Evolutionary conservation across 306 rosid species (phyloP).

Genomic region (Acacia melanoxylon): DNA sequence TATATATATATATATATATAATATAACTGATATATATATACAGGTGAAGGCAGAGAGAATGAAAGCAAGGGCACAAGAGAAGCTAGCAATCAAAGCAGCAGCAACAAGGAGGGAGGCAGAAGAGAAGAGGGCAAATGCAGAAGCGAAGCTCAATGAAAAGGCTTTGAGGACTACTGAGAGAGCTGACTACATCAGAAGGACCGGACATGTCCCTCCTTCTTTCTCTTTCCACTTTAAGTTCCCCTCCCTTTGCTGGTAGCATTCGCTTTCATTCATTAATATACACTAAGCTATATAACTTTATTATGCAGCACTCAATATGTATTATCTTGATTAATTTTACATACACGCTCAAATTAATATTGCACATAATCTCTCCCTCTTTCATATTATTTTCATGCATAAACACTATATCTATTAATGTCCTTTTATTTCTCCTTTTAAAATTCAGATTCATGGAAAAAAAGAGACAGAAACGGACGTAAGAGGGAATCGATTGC

Average conservation of each 20-base stretch:
- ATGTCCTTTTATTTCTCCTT: no score
- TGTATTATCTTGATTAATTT: not conserved
- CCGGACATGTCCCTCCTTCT: conserved; percentile 82
- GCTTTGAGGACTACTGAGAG: conserved; percentile 74
- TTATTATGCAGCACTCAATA: not conserved
- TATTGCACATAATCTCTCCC: not conserved
- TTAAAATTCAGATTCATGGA: not conserved
- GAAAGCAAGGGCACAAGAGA: conserved; percentile 81
- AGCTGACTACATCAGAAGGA: conserved; percentile 83
- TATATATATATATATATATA: not conserved
- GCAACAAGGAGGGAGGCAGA: conserved; percentile 77
- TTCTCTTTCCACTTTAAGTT: conserved; percentile 72
- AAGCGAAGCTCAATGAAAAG: conserved; percentile 73
- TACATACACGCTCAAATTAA: not conserved
- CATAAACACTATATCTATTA: not conserved
- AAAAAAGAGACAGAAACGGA: not conserved
- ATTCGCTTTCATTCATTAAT: not conserved
- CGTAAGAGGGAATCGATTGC: not conserved
- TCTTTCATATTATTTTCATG: not conserved
- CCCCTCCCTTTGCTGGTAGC: conserved; percentile 92
- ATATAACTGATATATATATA: not conserved
- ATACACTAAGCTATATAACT: no score
- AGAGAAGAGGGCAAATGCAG: conserved; percentile 81
- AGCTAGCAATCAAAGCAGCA: conserved; percentile 64
- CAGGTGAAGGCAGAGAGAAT: conserved; percentile 90